These are phyloP conservation scores for Stachybotrys chlorohalonatus DNA, from an alignment of 2,329 filamentous ascomycete species.

Conservation along the genomic window DNA sequence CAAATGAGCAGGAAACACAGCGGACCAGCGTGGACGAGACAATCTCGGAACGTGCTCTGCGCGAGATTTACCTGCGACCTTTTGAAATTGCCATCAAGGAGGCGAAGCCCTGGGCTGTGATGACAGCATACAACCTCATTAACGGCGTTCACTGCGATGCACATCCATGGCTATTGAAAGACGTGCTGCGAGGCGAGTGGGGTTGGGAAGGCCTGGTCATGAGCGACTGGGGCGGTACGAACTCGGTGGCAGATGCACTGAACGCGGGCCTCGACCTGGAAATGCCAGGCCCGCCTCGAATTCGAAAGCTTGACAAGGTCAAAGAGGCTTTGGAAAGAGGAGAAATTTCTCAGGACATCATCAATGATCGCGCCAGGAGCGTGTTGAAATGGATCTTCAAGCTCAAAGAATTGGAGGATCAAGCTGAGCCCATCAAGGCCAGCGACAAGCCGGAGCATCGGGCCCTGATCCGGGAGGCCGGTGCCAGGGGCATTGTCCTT, in stretches of 20 bases:
- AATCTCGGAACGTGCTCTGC: conserved; percentile 18
- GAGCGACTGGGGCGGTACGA: conserved; percentile 35
- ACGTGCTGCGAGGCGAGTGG: conserved; percentile 33
- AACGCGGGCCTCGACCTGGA: conserved; percentile 21
- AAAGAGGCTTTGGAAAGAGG: conserved; percentile 13
- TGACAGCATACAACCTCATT: conserved; percentile 38
- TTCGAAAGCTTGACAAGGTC: conserved; percentile 12
- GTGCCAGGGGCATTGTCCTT: conserved; percentile 47
- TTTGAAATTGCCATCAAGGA: conserved; percentile 35
- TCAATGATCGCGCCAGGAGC: conserved; percentile 17
- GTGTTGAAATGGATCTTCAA: conserved; percentile 19
- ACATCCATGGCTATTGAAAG: conserved; percentile 26
- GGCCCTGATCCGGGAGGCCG: conserved; percentile 13
- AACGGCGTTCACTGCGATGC: conserved; percentile 35
- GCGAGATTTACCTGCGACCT: conserved; percentile 32
- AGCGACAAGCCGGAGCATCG: conserved; percentile 14
- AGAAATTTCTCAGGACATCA: conserved; percentile 9
- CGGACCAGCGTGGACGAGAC: conserved; percentile 19
- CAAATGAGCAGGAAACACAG: conserved; percentile 28
- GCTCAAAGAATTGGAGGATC: conserved; percentile 10
- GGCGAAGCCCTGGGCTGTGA: conserved; percentile 31
- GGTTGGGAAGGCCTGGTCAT: conserved; percentile 34
- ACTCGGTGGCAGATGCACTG: conserved; percentile 22
- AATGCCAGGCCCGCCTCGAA: conserved; percentile 24
- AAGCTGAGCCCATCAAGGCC: conserved; percentile 1